Conservation (phyloP, 202 grass and related monocot species). For the Digitaria exilis region DNA sequence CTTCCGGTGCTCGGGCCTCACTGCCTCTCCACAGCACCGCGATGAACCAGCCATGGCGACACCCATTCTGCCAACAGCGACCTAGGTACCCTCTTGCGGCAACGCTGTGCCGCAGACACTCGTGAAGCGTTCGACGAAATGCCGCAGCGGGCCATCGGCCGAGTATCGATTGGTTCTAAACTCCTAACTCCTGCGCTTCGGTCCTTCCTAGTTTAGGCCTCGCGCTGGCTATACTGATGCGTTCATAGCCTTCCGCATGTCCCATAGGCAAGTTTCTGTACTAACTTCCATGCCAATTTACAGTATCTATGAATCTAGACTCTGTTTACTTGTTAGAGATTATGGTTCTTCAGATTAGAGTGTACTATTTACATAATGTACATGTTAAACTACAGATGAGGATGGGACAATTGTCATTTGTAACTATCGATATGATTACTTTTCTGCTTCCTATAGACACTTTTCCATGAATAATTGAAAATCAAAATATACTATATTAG, state of each 20-base stretch:
- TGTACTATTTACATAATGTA: not conserved
- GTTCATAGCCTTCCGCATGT: conserved; percentile 32
- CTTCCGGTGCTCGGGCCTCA: not conserved
- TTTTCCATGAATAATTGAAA: not conserved
- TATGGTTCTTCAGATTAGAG: not conserved
- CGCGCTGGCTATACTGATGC: too few species aligned
- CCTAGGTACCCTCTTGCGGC: not conserved
- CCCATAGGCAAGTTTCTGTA: not conserved
- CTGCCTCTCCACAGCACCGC: not conserved
- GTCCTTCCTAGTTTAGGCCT: not conserved
- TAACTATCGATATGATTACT: too few species aligned
- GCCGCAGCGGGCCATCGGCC: not conserved
- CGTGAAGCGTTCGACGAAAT: conserved; percentile 38
- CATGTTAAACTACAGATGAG: not conserved
- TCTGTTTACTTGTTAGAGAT: not conserved
- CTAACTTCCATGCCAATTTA: not conserved
- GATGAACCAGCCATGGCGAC: not conserved
- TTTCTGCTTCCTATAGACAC: not conserved
- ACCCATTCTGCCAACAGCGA: not conserved
- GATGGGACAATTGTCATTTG: not conserved
- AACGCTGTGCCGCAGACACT: not conserved
- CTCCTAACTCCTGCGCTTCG: too few species aligned
- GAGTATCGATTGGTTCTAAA: not conserved
- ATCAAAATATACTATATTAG: too few species aligned
- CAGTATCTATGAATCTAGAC: not conserved